Percentiles rank a stretch among this genome's conserved stretches.
Conservation (phyloP, 192 early-diverging fungal genomes). For the Dissophora ornata region DNA sequence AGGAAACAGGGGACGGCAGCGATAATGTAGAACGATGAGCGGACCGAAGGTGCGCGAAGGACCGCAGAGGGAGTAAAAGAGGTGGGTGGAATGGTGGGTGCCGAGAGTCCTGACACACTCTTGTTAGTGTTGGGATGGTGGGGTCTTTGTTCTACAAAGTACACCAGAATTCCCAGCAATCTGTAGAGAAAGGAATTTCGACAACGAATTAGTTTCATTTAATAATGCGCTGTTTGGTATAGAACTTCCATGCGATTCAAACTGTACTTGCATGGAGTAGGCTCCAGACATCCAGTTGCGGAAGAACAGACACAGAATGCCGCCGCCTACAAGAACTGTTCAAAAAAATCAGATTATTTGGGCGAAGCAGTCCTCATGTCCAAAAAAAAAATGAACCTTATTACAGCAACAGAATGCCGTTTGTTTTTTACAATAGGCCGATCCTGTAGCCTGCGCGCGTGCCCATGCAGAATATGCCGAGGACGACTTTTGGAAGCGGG, state of each 20-base stretch:
- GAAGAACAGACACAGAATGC: constrained; percentile 22
- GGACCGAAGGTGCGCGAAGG: constrained; percentile 2
- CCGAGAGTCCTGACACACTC: too few relatives aligned
- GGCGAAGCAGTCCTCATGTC: constrained; percentile 15
- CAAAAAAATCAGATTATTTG: constrained; percentile 17
- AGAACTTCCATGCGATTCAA: too few relatives aligned
- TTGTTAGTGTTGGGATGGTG: not conserved
- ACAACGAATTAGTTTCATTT: too few relatives aligned
- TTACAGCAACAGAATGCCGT: not conserved
- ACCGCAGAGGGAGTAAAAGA: constrained; percentile 5
- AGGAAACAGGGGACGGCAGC: constrained; percentile 29
- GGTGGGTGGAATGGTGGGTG: not conserved
- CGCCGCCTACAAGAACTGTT: constrained; percentile 19
- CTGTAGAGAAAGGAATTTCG: constrained; percentile 17
- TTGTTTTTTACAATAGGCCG: constrained; percentile 20
- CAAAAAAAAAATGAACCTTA: constrained; percentile 3
- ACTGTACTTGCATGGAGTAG: constrained; percentile 32
- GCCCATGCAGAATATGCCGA: constrained; percentile 39
- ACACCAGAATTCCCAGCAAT: constrained; percentile 7
- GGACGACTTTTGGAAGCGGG: constrained; percentile 5
- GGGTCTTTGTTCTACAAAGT: constrained; percentile 8
- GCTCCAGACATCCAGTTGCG: constrained; percentile 9
- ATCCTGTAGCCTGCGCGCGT: constrained; percentile 32
- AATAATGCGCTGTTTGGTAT: too few relatives aligned
- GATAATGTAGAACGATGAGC: constrained; percentile 16